These are phyloP conservation scores for Verticillium nubilum DNA, from an alignment of 2,329 filamentous ascomycete genomes.

Conservation along the genomic window DNA sequence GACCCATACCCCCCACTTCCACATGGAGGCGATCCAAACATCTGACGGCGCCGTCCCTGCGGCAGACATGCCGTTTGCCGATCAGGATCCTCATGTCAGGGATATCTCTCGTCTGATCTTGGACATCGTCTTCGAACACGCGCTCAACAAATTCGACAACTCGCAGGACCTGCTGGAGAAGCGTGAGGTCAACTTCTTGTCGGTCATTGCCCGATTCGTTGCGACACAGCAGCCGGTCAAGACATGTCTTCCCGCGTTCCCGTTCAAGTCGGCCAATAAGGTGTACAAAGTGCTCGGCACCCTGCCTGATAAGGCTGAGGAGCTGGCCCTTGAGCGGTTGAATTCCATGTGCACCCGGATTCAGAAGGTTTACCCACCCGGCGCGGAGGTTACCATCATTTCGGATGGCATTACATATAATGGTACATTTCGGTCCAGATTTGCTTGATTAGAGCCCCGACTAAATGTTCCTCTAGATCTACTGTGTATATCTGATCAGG, in stretches of 20 bases:
- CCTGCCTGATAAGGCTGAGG: constrained; percentile 24
- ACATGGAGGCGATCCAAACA: too few species aligned
- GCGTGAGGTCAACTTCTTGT: constrained; percentile 13
- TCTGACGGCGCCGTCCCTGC: neutral
- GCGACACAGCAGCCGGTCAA: constrained; percentile 3
- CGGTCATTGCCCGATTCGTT: constrained; percentile 17
- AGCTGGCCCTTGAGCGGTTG: constrained; percentile 18
- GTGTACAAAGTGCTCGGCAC: constrained; percentile 23
- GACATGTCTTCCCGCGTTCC: constrained; percentile 19
- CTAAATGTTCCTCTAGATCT: constrained; percentile 22
- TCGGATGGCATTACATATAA: constrained; percentile 35
- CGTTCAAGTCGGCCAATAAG: constrained; percentile 28
- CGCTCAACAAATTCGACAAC: constrained; percentile 20
- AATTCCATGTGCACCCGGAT: constrained; percentile 22
- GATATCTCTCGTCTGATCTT: constrained; percentile 11
- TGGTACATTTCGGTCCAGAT: neutral
- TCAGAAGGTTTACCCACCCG: constrained; percentile 19
- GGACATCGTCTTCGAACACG: constrained; percentile 19
- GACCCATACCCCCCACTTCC: too few species aligned
- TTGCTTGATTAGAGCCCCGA: neutral
- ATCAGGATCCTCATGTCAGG: neutral
- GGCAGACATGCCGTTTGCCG: neutral
- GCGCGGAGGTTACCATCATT: constrained; percentile 24
- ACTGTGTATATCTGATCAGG: constrained; percentile 31
- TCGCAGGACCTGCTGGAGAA: constrained; percentile 8